Percentiles rank a stretch among this genome's conserved stretches.
Evolutionary conservation across 495 filamentous ascomycete species (phyloP).

Genomic region (Arthonia radiata): DNA sequence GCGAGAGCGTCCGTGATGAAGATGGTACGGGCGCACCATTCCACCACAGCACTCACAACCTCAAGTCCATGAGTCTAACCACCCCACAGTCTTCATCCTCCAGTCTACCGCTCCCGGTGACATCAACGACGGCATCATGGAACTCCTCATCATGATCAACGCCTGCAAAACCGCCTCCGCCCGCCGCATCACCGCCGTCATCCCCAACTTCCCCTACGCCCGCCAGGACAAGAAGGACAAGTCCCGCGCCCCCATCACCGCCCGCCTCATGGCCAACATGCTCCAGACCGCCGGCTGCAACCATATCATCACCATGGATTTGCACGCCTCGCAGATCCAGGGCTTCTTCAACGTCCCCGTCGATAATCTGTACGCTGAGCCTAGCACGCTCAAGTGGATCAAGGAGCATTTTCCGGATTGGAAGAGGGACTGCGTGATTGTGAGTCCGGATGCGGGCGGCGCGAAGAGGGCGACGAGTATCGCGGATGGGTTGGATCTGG

Average conservation of each 20-base stretch:
- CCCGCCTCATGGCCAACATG: slow-evolving; percentile 94
- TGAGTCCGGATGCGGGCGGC: slow-evolving; percentile 87
- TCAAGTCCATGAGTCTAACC: no score
- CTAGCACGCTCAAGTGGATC: slow-evolving; percentile 77
- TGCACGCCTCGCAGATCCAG: slow-evolving; percentile 54
- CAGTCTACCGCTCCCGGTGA: slow-evolving; percentile 90
- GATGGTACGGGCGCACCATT: slow-evolving; percentile 34
- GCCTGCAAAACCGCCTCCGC: slow-evolving; percentile 95
- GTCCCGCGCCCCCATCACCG: slow-evolving; percentile 70
- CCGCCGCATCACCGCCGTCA: slow-evolving; percentile 70
- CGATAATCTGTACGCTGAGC: slow-evolving; percentile 92
- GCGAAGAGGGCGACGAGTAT: slow-evolving; percentile 97
- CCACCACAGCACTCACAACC: slow-evolving; percentile 3
- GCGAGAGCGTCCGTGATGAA: slow-evolving; percentile 89
- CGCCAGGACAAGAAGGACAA: slow-evolving; percentile 99
- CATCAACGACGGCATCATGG: slow-evolving; percentile 97
- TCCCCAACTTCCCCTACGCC: slow-evolving; percentile 97
- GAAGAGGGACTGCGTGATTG: slow-evolving; percentile 60
- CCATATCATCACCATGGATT: slow-evolving; percentile 68
- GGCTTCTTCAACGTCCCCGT: slow-evolving; percentile 98
- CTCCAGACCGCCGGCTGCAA: slow-evolving; percentile 77
- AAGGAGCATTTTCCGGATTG: slow-evolving; percentile 52
- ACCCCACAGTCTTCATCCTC: slow-evolving; percentile 87
- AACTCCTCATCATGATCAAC: slow-evolving; percentile 96
- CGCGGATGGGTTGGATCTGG: slow-evolving; percentile 77